Percentiles rank a stretch among this genome's conserved stretches.
Conservation (phyloP, 495 filamentous ascomycete species). For the Haplographium delicatum region DNA sequence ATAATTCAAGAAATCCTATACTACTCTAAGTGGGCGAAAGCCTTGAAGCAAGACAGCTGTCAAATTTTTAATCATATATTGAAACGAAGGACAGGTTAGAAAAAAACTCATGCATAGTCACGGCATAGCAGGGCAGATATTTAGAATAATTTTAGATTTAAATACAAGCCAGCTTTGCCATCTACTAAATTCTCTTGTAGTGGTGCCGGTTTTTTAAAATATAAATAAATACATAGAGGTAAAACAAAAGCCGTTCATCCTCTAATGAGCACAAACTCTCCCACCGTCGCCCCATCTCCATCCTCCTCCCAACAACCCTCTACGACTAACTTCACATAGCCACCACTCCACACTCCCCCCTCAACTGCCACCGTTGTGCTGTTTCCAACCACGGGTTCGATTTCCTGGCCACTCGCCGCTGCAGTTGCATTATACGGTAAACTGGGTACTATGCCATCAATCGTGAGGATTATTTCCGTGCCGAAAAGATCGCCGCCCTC, state of each 20-base stretch:
- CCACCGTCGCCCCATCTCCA: slow-evolving; percentile 60
- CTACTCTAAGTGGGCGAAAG: too few species aligned
- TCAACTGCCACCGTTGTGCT: slow-evolving; percentile 15
- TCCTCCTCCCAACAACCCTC: slow-evolving; percentile 43
- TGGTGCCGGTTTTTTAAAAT: too few species aligned
- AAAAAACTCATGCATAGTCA: too few species aligned
- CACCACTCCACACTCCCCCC: slow-evolving; percentile 22
- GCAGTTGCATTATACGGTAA: slow-evolving; percentile 23
- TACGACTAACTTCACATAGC: slow-evolving; percentile 37
- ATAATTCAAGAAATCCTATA: background rate
- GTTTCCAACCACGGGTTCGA: slow-evolving; percentile 20
- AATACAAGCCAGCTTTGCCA: too few species aligned
- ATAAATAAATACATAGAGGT: too few species aligned
- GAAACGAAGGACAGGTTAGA: too few species aligned
- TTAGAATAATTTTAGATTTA: too few species aligned
- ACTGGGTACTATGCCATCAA: slow-evolving; percentile 28
- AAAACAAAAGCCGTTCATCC: too few species aligned
- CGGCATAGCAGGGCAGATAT: too few species aligned
- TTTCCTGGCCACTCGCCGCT: background rate
- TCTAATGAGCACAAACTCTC: slow-evolving; percentile 54
- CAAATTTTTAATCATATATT: too few species aligned
- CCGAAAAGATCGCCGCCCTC: slow-evolving; percentile 19
- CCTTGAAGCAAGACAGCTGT: too few species aligned
- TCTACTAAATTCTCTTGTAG: too few species aligned
- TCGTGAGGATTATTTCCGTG: slow-evolving; percentile 20